Evolutionary conservation across 176 grass and related monocot species (phyloP), one percentile per base, ranked within the genome.

Genomic region (Alloteropsis semialata): DNA sequence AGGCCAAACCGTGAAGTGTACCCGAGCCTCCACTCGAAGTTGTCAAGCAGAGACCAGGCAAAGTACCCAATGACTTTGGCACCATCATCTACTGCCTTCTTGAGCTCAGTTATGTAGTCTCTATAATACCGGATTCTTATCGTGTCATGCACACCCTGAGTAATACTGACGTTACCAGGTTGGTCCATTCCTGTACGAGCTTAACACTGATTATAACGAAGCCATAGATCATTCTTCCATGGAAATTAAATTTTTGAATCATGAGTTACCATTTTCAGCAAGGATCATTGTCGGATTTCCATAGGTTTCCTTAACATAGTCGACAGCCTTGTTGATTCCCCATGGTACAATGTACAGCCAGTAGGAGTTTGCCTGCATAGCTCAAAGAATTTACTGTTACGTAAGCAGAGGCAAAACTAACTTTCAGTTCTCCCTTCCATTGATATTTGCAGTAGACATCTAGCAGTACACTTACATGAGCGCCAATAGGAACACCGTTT

Each of bases 321-420:
- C 91, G 46, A 98, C 92, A 42, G 92, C 92, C 72, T 93, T 98
- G 83, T 93, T 89, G 49, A 93, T 95, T 79, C 96, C 92, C 92
- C 92, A 98, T 4, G 96, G 96, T 28, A 95, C 92, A 72, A 95
- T 98, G 89, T 93, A 95, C 36, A 98, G 88, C 92, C 96, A 98
- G 24, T 91, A 73, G 6, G 96, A 95, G 75, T 98, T 78, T 62
- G 92, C 92, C 96, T 95, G 84, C 46, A 87, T 44, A 76, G 64
- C 44, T 69, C 53, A 43, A 68, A 68, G 22, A 80, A 68, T 29
- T 68, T 39, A 38, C 45, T 38, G 8, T 80, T 19, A 12, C 45
- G 8, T 24, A 50, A 36, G 50, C 21, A 19, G 42, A 24, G 59
- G 3, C 3, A 62, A 62, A 63, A 63, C 24, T 28, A 46, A 15